Conservation (phyloP, 306 rosid species). For the Quercus agrifolia region DNA sequence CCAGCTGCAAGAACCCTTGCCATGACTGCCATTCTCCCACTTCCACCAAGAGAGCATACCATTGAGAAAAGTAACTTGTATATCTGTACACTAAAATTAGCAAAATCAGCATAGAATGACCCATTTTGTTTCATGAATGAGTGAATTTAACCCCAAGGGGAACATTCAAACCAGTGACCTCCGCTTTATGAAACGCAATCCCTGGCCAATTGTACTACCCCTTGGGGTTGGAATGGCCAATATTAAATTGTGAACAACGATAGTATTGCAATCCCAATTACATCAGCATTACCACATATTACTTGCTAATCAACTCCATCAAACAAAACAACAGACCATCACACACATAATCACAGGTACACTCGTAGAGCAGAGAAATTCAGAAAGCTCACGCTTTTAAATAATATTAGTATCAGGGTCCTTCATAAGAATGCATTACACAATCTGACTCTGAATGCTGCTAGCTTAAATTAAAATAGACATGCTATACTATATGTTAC, state of each 20-base stretch:
- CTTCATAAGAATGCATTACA: background rate
- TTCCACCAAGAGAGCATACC: conserved; percentile 75
- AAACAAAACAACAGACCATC: background rate
- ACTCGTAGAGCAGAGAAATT: background rate
- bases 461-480: background rate
- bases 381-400: background rate
- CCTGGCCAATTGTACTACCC: background rate
- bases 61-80: conserved; percentile 16
- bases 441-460: background rate
- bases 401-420: background rate
- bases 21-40: conserved; percentile 83
- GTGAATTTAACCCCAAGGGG: background rate
- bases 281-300: background rate
- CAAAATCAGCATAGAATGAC: background rate
- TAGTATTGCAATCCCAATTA: background rate
- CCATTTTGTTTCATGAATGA: too few species aligned
- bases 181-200: background rate
- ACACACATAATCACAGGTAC: background rate
- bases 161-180: background rate
- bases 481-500: too few species aligned
- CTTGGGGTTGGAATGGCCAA: background rate
- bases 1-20: conserved; percentile 70
- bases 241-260: background rate
- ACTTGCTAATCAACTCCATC: background rate
- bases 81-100: background rate